Conservation (phyloP, 1,139 yeast species). For the Saccharomycopsis hybrid region DNA sequence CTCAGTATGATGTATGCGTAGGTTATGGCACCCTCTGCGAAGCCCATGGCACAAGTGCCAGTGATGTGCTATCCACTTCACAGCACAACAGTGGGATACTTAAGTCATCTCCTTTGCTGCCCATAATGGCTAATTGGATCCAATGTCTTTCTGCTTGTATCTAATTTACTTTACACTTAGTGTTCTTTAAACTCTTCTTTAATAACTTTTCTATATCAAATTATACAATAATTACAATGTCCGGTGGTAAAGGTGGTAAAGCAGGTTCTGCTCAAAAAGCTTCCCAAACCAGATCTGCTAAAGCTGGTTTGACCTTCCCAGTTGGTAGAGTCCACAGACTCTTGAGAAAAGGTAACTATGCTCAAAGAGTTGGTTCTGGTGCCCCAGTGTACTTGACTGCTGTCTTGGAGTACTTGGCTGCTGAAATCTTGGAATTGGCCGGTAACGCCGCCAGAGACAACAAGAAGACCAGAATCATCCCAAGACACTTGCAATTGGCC, state of each 20-base stretch:
- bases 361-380: conserved; percentile 99
- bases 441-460: conserved; percentile 99
- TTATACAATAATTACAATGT: conserved; percentile 47
- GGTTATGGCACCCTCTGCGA: no score
- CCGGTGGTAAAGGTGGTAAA: conserved; percentile 98
- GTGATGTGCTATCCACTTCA: no score
- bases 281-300: conserved; percentile 95
- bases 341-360: conserved; percentile 96
- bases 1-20: no score
- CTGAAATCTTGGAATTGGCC: conserved; percentile 95
- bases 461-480: conserved; percentile 97
- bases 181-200: neutral
- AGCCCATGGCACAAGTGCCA: no score
- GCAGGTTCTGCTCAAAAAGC: conserved; percentile 91
- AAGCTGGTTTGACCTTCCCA: conserved; percentile 99
- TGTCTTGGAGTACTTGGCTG: conserved; percentile 92
- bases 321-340: conserved; percentile 99
- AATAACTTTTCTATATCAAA: no score
- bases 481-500: conserved; percentile 97
- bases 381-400: conserved; percentile 96
- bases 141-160: no score
- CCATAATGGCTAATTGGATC: no score
- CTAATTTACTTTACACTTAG: neutral
- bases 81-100: no score
- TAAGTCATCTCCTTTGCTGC: no score